These are phyloP conservation scores for Butyriboletus loyo DNA, from an alignment of 768 basidiomycete species.

Conservation along the genomic window DNA sequence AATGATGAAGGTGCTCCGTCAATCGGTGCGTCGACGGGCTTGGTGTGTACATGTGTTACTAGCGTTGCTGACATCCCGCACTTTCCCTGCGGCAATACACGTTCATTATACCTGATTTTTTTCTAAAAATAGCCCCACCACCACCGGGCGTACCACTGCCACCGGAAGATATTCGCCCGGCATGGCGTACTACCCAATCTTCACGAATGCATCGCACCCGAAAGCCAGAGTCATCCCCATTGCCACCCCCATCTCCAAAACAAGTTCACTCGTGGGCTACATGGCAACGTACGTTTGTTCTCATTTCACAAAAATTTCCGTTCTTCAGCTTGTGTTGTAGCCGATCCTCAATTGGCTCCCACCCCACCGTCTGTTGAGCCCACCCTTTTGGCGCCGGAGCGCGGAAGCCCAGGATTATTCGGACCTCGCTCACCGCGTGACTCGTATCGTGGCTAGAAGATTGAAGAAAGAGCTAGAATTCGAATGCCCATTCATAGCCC, in stretches of 20 bases:
- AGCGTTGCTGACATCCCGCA: not conserved
- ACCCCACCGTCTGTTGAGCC: slow-evolving; percentile 56
- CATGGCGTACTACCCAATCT: slow-evolving; percentile 49
- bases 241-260: slow-evolving; percentile 24
- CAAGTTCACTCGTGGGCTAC: slow-evolving; percentile 50
- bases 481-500: not conserved
- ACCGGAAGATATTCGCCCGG: slow-evolving; percentile 45
- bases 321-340: slow-evolving; percentile 31
- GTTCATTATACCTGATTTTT: not conserved
- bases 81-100: not conserved
- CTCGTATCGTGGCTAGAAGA: not conserved
- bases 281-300: slow-evolving; percentile 53
- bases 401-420: slow-evolving; percentile 61
- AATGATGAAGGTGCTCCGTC: not conserved
- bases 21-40: not conserved
- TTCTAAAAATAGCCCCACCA: slow-evolving; percentile 20
- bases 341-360: slow-evolving; percentile 50
- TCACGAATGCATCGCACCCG: slow-evolving; percentile 31
- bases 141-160: slow-evolving; percentile 37
- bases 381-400: slow-evolving; percentile 52
- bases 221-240: slow-evolving; percentile 24
- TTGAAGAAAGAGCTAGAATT: no score
- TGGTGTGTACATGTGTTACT: not conserved
- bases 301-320: not conserved
- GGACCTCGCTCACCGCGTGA: slow-evolving; percentile 61